Evolutionary conservation across 345 rosid species (phyloP).

Genomic region (Conringia planisiliqua): DNA sequence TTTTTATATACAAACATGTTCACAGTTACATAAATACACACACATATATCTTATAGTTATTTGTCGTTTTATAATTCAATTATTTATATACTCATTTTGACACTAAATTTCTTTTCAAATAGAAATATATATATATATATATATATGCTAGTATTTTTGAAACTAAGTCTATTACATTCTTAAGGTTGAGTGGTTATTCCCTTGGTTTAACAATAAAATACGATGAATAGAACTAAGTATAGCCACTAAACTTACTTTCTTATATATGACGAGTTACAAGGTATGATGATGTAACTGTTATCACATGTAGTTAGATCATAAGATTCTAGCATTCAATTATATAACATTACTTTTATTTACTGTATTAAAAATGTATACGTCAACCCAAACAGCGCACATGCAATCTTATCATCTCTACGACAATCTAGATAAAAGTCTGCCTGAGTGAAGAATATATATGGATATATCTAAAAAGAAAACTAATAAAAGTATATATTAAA

Average conservation of each 20-base stretch:
- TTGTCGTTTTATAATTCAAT: neutral
- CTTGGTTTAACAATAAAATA: neutral
- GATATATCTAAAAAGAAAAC: neutral
- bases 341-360: neutral
- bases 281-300: neutral
- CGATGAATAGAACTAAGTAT: neutral
- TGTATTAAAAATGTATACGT: neutral
- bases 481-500: neutral
- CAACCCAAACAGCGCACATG: constrained; percentile 18
- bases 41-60: neutral
- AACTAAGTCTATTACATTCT: neutral
- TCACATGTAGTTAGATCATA: neutral
- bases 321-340: neutral
- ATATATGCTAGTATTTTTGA: neutral
- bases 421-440: constrained; percentile 10
- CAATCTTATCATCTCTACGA: constrained; percentile 22
- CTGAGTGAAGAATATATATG: constrained; percentile 1
- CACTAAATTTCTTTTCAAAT: neutral
- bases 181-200: neutral
- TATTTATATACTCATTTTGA: neutral
- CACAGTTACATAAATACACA: neutral
- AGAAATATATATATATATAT: neutral
- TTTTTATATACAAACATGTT: neutral
- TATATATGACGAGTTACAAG: neutral
- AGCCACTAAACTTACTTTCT: neutral